Evolutionary conservation across 2,329 filamentous ascomycete genomes (phyloP).

Genomic region (Aspergillus chevalieri): DNA sequence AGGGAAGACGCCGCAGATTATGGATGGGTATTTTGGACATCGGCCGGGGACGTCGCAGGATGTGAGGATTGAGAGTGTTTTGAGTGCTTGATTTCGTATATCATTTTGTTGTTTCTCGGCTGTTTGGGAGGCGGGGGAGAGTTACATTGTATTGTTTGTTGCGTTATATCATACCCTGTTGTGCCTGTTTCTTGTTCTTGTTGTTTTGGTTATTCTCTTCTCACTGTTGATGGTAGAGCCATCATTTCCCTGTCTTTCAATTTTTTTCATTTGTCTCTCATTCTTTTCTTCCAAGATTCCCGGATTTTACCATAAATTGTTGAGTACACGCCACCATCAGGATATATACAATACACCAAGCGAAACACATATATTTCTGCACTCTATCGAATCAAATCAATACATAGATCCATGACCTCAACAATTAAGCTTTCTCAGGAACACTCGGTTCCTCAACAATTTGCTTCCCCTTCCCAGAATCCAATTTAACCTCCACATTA

Average conservation of each 20-base stretch:
- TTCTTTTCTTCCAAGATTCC: neutral
- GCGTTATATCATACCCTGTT: neutral
- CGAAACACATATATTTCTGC: no score
- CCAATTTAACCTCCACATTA: constrained; percentile 46
- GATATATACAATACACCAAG: no score
- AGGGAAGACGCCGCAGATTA: constrained; percentile 22
- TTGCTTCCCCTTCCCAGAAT: constrained; percentile 18
- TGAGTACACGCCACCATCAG: no score
- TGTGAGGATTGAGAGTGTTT: constrained; percentile 22
- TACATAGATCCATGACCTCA: neutral
- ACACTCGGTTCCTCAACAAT: constrained; percentile 7
- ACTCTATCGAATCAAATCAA: no score
- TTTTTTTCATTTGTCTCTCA: neutral
- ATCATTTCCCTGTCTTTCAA: neutral
- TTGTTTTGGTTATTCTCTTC: neutral
- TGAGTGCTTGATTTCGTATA: neutral
- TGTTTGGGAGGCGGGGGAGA: neutral
- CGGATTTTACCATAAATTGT: no score
- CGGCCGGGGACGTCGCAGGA: constrained; percentile 28
- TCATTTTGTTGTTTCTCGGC: neutral
- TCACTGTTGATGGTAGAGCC: neutral
- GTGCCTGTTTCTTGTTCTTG: neutral
- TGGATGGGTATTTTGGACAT: constrained; percentile 24
- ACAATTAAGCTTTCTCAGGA: constrained; percentile 10
- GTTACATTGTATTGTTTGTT: neutral